Base-by-base conservation (phyloP, 2,329 filamentous ascomycete species). In the Claviceps cyperi region DNA sequence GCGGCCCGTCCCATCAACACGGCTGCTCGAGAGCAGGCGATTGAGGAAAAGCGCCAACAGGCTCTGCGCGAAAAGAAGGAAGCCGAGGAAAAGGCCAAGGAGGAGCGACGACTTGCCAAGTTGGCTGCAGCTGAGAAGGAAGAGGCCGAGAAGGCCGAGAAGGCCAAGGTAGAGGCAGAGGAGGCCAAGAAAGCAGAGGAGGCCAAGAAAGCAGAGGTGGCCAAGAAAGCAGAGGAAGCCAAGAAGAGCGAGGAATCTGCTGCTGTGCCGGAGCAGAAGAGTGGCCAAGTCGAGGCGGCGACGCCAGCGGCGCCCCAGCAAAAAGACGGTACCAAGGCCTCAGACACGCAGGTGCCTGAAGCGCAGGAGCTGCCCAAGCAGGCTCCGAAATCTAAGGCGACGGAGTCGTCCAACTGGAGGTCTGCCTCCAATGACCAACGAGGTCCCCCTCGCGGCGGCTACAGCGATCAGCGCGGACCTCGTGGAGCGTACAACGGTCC, bases 1-100 rank as follows among this genome's bases (percentile, higher is more conserved):
- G 90, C 86, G 53, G 92, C 92, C 51, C 83, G 85, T 54, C 92
- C 92, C 50, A 95, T 97, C 59, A 90, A 98, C 68, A 97, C 91
- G 45, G 86, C 87, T 44, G 78, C 89, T 14, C 83, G 86, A 57
- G 91, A 97, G 71, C 84, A 83, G 59, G 83, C 94, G 66, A 81
- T 98, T 51, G 91, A 94, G 61, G 88, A 95, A 70, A 94, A 88
- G 76, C 78, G 85, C 56, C 74, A 85, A 60, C 74, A 86, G 52
- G 77, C 78, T 6, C 55, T 89, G 24, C 81, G 81, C 55, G 83
- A 92, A 66, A 94, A 94, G 78, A 86, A 83, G 63, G 89, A 94
- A 59, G 80, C 83, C 1, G 87, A 92, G 1, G 87, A 92, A 55
- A 92, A 90, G 72, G 83, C 80, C 43, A 89, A 87, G 67, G 87